Percentiles rank a stretch among this genome's conserved stretches.
These are phyloP conservation scores for Epichloe glyceriae DNA, from an alignment of 2,329 filamentous ascomycete species.

Conservation along the genomic window DNA sequence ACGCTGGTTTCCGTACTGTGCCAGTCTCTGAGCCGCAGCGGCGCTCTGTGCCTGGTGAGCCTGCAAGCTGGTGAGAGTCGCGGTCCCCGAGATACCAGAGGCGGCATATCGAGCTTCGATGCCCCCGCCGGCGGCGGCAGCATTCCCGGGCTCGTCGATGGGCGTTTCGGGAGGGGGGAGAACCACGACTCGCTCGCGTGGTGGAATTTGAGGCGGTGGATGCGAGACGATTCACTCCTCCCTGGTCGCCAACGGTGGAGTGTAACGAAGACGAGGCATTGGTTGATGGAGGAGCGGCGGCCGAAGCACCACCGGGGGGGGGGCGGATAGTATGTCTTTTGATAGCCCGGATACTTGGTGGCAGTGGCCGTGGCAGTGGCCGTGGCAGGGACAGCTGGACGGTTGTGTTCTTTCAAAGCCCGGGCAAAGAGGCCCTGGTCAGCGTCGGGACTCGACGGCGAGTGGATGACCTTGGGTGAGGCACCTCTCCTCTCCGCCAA, in stretches of 20 bases:
- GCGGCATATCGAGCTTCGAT: constrained; percentile 89
- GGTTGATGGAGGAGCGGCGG: constrained; percentile 18
- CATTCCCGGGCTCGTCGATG: constrained; percentile 55
- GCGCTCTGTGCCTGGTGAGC: constrained; percentile 53
- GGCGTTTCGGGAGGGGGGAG: constrained; percentile 92
- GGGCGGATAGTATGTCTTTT: constrained; percentile 48
- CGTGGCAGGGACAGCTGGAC: constrained; percentile 26
- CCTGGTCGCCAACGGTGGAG: constrained; percentile 26
- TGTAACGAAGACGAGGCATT: constrained; percentile 14
- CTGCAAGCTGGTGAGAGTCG: constrained; percentile 63
- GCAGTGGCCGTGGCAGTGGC: no score
- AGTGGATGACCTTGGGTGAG: constrained; percentile 70
- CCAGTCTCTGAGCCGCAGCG: constrained; percentile 66
- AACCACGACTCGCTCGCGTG: constrained; percentile 80
- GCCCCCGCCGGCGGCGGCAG: constrained; percentile 55
- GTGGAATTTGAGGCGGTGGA: constrained; percentile 91
- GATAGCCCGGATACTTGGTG: constrained; percentile 34
- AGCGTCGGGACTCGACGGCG: constrained; percentile 63
- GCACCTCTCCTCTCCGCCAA: constrained; percentile 73
- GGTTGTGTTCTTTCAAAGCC: constrained; percentile 33
- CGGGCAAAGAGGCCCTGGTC: constrained; percentile 74
- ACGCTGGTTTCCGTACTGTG: constrained; percentile 53
- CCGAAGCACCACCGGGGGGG: constrained; percentile 29
- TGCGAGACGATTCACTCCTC: constrained; percentile 47
- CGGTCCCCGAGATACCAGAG: constrained; percentile 76